Evolutionary conservation across 2,329 filamentous ascomycete genomes (phyloP).

Genomic region (Trichoderma oligosporum): DNA sequence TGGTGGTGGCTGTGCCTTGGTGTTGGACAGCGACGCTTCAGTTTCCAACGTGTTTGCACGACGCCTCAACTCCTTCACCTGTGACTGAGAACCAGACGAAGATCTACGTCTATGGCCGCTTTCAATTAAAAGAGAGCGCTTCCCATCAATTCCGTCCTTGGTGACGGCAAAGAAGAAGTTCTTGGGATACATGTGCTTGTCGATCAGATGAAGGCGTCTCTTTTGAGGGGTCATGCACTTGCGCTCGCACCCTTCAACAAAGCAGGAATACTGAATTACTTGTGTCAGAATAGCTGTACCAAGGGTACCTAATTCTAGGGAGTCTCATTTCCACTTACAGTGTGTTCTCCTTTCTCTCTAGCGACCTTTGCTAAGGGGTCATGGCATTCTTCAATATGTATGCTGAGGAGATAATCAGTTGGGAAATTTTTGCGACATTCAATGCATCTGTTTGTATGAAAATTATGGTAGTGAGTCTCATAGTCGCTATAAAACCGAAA

Average conservation of each 20-base stretch:
- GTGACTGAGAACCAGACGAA: slow-evolving; percentile 41
- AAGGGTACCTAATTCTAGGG: neutral
- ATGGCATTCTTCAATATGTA: slow-evolving; percentile 91
- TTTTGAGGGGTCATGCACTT: slow-evolving; percentile 82
- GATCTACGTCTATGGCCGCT: slow-evolving; percentile 46
- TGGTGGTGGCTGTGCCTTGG: slow-evolving; percentile 22
- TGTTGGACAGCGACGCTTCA: slow-evolving; percentile 18
- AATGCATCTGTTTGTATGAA: slow-evolving; percentile 78
- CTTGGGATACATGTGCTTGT: slow-evolving; percentile 88
- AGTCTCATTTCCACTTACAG: slow-evolving; percentile 51
- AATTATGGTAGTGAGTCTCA: slow-evolving; percentile 78
- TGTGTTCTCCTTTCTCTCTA: slow-evolving; percentile 80
- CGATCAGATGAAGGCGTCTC: slow-evolving; percentile 80
- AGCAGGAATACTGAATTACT: slow-evolving; percentile 72
- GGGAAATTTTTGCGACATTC: slow-evolving; percentile 88
- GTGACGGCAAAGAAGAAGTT: slow-evolving; percentile 87
- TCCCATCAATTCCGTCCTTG: slow-evolving; percentile 82
- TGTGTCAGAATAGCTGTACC: slow-evolving; percentile 21
- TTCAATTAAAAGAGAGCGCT: slow-evolving; percentile 72
- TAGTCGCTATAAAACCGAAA: slow-evolving; percentile 78
- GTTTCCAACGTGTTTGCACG: slow-evolving; percentile 33
- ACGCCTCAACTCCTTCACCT: slow-evolving; percentile 34
- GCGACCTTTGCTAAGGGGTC: slow-evolving; percentile 71
- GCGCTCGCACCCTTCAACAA: slow-evolving; percentile 82
- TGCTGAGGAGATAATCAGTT: slow-evolving; percentile 69